Evolutionary conservation across 177 flowering plant species (phyloP).

Genomic region (Vitis hybrid): DNA sequence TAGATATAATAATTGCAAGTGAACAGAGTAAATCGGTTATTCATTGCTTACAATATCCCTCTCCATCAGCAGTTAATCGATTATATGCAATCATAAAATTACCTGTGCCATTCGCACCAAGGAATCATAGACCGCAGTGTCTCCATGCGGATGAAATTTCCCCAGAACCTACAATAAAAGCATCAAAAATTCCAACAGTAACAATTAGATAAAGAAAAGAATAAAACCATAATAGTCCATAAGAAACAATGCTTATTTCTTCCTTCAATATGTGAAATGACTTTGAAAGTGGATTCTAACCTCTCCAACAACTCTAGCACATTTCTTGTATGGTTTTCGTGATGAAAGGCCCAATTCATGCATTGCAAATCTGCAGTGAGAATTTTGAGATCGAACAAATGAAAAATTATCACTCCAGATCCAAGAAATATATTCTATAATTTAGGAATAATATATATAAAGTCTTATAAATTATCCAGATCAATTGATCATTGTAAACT

Average conservation of each 20-base stretch:
- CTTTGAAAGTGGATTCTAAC: conserved; percentile 27
- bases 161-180: conserved; percentile 73
- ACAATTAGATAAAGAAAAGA: neutral
- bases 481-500: no score
- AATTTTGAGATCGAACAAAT: conserved; percentile 4
- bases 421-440: neutral
- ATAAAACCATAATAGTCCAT: neutral
- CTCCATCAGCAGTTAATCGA: neutral
- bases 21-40: neutral
- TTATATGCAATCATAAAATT: conserved; percentile 7
- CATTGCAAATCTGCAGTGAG: conserved; percentile 80
- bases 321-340: conserved; percentile 85
- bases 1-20: neutral
- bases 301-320: conserved; percentile 99
- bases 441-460: neutral
- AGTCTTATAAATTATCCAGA: no score
- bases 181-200: neutral
- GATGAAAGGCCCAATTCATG: conserved; percentile 95
- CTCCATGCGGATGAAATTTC: conserved; percentile 98
- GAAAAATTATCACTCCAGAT: neutral
- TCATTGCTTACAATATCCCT: neutral
- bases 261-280: neutral
- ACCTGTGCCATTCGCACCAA: conserved; percentile 99
- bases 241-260: neutral
- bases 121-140: conserved; percentile 90